These are phyloP conservation scores for Cystobasidium ongulense DNA, from an alignment of 768 basidiomycete species.

Conservation along the genomic window DNA sequence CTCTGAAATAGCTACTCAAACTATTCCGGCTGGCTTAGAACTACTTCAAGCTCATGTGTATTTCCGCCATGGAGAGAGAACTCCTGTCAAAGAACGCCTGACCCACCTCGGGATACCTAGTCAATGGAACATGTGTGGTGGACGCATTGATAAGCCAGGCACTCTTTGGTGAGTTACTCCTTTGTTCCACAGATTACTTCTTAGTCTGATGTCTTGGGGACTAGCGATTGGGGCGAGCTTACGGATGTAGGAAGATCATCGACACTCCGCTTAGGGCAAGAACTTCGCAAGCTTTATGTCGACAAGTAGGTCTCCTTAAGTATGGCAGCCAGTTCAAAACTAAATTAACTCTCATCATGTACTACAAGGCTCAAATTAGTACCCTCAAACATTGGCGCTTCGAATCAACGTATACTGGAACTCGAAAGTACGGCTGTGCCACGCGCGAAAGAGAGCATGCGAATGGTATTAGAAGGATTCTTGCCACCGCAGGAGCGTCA, in stretches of 20 bases:
- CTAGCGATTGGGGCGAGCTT: conserved; percentile 39
- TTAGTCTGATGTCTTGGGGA: background rate
- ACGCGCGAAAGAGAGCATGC: conserved; percentile 64
- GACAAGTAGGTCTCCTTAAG: conserved; percentile 19
- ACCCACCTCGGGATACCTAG: conserved; percentile 18
- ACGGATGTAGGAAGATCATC: conserved; percentile 39
- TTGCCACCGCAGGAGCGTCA: conserved; percentile 50
- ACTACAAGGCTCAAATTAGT: conserved; percentile 34
- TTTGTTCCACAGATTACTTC: background rate
- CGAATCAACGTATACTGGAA: background rate
- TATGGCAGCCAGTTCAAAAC: background rate
- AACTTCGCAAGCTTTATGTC: conserved; percentile 36
- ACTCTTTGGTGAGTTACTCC: background rate
- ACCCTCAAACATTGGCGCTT: conserved; percentile 22
- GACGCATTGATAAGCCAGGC: background rate
- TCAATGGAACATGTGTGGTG: conserved; percentile 9
- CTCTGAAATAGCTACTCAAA: background rate
- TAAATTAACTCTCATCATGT: background rate
- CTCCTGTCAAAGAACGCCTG: conserved; percentile 17
- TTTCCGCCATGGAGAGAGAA: conserved; percentile 21
- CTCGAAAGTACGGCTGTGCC: conserved; percentile 63
- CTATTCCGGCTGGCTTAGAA: conserved; percentile 19
- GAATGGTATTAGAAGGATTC: conserved; percentile 63
- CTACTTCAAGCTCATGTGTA: conserved; percentile 15
- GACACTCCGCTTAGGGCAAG: conserved; percentile 34